A percentile compares a stretch with the other conserved stretches of the same genome.
These are phyloP conservation scores for Logfia minima DNA, from an alignment of 129 eudicot species.

Conservation along the genomic window DNA sequence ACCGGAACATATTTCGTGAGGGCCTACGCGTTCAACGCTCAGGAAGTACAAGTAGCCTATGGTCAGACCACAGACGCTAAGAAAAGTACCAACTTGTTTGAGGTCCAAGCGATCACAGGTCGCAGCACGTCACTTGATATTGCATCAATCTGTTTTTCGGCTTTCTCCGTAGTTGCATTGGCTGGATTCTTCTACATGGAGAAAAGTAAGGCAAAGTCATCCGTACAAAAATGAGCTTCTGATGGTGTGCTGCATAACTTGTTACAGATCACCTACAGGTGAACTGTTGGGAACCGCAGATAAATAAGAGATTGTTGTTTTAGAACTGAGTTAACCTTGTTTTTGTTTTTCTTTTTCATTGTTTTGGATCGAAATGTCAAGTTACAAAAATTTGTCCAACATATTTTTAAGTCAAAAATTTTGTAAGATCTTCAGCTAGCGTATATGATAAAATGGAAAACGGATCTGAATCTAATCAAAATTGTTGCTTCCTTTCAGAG, in stretches of 20 bases:
- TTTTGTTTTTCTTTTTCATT: neutral
- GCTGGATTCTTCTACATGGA: constrained; percentile 74
- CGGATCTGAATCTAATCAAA: neutral
- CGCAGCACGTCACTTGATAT: constrained; percentile 57
- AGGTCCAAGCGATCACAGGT: constrained; percentile 51
- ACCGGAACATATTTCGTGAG: constrained; percentile 57
- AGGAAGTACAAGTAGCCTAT: constrained; percentile 37
- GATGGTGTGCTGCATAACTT: constrained; percentile 9
- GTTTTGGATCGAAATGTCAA: constrained; percentile 15
- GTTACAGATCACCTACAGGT: constrained; percentile 3
- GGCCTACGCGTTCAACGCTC: constrained; percentile 45
- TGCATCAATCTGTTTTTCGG: constrained; percentile 57
- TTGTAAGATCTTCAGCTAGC: neutral
- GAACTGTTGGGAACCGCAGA: constrained; percentile 5
- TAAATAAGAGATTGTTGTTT: constrained; percentile 9
- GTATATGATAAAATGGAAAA: neutral
- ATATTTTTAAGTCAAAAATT: neutral
- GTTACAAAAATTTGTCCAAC: neutral
- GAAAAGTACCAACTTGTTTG: constrained; percentile 38
- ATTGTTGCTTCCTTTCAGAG: constrained; percentile 7
- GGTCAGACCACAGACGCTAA: constrained; percentile 50
- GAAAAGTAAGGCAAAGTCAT: constrained; percentile 60
- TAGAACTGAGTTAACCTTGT: constrained; percentile 15
- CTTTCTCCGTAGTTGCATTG: constrained; percentile 58
- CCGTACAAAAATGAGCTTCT: too few relatives aligned